phyloP scores from a whole-genome alignment of 306 rosid genomes.

The Benincasa hispida region DNA sequence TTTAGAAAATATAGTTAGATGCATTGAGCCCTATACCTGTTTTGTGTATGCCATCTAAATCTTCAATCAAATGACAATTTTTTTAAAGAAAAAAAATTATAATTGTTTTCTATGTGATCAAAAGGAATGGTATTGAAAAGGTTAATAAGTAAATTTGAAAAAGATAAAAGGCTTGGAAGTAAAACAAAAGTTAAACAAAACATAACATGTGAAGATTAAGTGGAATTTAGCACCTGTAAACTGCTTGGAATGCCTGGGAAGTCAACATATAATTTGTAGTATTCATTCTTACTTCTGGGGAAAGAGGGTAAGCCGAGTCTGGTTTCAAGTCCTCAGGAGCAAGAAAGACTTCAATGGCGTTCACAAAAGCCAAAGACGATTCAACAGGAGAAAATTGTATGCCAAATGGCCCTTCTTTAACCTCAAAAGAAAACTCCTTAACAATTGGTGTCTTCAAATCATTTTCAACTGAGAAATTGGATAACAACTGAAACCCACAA shows the following conservation, averaged over 20 bases:
- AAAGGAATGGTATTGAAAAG: too few species aligned
- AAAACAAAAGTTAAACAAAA: too few species aligned
- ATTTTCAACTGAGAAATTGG: not conserved
- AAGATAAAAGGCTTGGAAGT: too few species aligned
- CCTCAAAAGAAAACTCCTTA: not conserved
- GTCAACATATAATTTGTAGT: not conserved
- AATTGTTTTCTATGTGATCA: too few species aligned
- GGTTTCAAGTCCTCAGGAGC: not conserved
- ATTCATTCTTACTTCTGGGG: not conserved
- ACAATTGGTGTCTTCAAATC: not conserved
- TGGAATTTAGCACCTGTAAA: not conserved
- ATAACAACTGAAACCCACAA: not conserved
- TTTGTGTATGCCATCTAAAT: too few species aligned
- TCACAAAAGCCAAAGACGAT: conserved; percentile 8
- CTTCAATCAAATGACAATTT: too few species aligned
- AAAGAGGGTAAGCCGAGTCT: not conserved
- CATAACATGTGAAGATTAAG: too few species aligned
- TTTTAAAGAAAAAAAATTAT: too few species aligned
- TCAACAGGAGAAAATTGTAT: not conserved
- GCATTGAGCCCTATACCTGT: too few species aligned
- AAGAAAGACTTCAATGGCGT: conserved; percentile 7
- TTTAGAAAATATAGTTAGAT: too few species aligned
- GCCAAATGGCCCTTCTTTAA: not conserved
- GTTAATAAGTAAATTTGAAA: too few species aligned
- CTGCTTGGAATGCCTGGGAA: not conserved